These are phyloP conservation scores for Cordia subcordata DNA, from an alignment of 257 asterid genomes.

Conservation along the genomic window DNA sequence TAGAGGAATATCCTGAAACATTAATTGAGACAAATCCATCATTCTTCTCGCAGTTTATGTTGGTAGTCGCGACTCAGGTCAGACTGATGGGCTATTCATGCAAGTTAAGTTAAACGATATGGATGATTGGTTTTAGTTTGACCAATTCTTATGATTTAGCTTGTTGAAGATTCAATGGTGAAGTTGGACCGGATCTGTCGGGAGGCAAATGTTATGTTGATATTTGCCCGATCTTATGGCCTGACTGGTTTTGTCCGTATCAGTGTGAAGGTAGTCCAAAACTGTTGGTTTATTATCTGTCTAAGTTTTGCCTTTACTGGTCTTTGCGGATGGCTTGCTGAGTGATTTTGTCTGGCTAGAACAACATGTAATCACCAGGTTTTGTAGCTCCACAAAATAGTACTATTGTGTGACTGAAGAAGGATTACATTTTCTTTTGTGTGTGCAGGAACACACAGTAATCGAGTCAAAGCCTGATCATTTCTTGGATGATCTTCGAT, in stretches of 20 bases:
- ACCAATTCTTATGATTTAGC: slow-evolving; percentile 31
- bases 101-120: too few species aligned
- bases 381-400: neutral
- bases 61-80: slow-evolving; percentile 86
- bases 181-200: slow-evolving; percentile 90
- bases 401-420: neutral
- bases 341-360: too few species aligned
- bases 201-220: slow-evolving; percentile 66
- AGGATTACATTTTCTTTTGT: slow-evolving; percentile 7
- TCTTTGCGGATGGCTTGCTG: too few species aligned
- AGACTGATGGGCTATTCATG: neutral
- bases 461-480: slow-evolving; percentile 96
- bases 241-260: slow-evolving; percentile 87
- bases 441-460: slow-evolving; percentile 84
- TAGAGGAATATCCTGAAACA: slow-evolving; percentile 76
- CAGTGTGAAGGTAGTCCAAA: slow-evolving; percentile 62
- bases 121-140: too few species aligned
- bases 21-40: slow-evolving; percentile 73
- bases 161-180: slow-evolving; percentile 82
- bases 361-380: neutral
- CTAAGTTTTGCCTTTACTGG: neutral
- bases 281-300: too few species aligned
- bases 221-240: slow-evolving; percentile 96
- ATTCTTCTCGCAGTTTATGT: slow-evolving; percentile 84
- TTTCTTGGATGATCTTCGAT: slow-evolving; percentile 85